Conservation (phyloP, 176 grass and related monocot species). For the Oryza glaberrima region DNA sequence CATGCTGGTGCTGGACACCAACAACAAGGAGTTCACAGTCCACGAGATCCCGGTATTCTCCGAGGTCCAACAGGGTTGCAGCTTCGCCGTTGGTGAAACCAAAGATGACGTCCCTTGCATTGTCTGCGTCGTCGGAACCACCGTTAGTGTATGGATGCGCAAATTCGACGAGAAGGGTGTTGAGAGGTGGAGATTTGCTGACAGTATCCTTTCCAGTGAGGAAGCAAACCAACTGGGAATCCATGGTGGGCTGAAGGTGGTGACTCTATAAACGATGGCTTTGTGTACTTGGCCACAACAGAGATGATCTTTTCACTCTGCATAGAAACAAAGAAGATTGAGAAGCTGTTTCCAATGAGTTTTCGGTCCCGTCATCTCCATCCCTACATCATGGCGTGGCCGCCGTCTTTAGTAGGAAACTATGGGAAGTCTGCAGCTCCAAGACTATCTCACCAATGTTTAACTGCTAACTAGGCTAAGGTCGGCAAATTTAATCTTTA, state of each 20-base stretch:
- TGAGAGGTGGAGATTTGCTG: too few relatives aligned
- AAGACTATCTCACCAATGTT: neutral
- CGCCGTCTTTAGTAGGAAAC: slow-evolving; percentile 21
- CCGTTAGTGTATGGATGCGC: too few relatives aligned
- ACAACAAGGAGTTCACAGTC: neutral
- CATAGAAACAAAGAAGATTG: slow-evolving; percentile 30
- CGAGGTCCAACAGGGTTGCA: too few relatives aligned
- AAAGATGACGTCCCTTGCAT: too few relatives aligned
- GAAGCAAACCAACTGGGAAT: neutral
- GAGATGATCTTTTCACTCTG: slow-evolving; percentile 7
- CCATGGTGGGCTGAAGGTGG: neutral
- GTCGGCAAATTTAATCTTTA: too few relatives aligned
- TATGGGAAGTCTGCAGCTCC: slow-evolving; percentile 2
- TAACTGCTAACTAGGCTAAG: too few relatives aligned
- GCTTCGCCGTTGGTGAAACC: too few relatives aligned
- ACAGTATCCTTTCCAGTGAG: neutral
- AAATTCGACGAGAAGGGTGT: too few relatives aligned
- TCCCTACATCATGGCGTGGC: slow-evolving; percentile 26
- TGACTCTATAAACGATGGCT: neutral
- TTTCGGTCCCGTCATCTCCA: neutral
- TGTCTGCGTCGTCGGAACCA: too few relatives aligned
- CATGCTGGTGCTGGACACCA: neutral
- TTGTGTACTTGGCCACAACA: slow-evolving; percentile 26
- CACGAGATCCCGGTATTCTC: too few relatives aligned
- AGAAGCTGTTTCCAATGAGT: slow-evolving; percentile 25